These are phyloP conservation scores for Lipomyces yamanashiensis DNA, from an alignment of 805 yeast genomes.

Conservation along the genomic window DNA sequence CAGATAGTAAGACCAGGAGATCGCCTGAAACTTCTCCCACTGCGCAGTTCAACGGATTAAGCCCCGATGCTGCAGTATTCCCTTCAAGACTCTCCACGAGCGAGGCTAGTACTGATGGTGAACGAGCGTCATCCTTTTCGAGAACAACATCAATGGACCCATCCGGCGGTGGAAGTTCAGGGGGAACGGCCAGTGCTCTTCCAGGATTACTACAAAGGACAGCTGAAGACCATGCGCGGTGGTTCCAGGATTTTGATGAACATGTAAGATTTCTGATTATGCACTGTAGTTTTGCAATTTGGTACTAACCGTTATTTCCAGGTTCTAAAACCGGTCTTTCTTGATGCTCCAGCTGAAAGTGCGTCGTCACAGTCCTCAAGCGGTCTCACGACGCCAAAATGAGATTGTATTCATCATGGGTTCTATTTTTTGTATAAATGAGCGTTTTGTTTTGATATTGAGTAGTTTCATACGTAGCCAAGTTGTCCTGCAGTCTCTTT, in stretches of 20 bases:
- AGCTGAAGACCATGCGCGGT: conserved; percentile 75
- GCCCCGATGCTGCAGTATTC: conserved; percentile 1
- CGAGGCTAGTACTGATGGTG: background rate
- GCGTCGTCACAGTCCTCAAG: background rate
- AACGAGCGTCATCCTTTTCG: conserved; percentile 36
- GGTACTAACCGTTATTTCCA: background rate
- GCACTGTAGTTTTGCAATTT: conserved; percentile 40
- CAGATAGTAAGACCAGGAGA: conserved; percentile 4
- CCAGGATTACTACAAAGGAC: conserved; percentile 28
- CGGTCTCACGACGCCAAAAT: background rate
- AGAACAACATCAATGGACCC: conserved; percentile 27
- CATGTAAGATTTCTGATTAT: conserved; percentile 79
- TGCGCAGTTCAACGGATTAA: background rate
- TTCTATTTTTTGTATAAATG: no score
- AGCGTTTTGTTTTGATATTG: no score
- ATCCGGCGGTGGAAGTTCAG: conserved; percentile 4
- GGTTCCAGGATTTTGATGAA: conserved; percentile 95
- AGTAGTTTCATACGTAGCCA: no score
- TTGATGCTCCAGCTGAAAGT: conserved; percentile 16
- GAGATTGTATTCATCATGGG: background rate
- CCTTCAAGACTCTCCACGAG: background rate
- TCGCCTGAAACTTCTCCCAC: conserved; percentile 10
- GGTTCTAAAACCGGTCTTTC: conserved; percentile 34
- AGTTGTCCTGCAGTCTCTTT: no score
- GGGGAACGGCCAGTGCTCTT: conserved; percentile 6